Conservation (phyloP, 2,329 filamentous ascomycete genomes). For the Lasiodiplodia sp. region DNA sequence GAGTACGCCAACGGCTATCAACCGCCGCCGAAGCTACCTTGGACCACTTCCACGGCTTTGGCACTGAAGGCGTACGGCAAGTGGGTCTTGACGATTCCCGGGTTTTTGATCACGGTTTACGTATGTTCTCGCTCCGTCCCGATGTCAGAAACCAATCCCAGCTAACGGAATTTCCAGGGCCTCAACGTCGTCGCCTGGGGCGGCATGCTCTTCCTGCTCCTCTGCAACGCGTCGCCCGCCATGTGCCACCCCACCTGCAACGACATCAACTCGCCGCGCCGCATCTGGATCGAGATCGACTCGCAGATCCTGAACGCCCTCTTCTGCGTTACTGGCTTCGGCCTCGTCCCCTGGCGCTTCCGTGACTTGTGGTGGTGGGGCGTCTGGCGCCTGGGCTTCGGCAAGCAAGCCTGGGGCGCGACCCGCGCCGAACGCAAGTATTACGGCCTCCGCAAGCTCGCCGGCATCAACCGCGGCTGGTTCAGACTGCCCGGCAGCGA, state of each 20-base stretch:
- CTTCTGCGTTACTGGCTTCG: slow-evolving; percentile 88
- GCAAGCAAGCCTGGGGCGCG: slow-evolving; percentile 37
- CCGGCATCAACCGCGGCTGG: slow-evolving; percentile 78
- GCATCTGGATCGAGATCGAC: slow-evolving; percentile 85
- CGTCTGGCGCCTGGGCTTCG: slow-evolving; percentile 64
- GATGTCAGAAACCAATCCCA: too few relatives aligned
- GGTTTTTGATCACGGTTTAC: slow-evolving; percentile 80
- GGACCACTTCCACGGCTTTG: slow-evolving; percentile 65
- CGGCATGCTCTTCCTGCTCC: slow-evolving; percentile 85
- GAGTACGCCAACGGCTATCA: slow-evolving; percentile 50
- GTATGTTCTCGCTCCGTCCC: background rate
- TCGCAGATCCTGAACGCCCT: slow-evolving; percentile 83
- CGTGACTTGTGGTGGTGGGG: slow-evolving; percentile 78
- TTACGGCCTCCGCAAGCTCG: slow-evolving; percentile 70
- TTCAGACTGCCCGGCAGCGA: slow-evolving; percentile 75
- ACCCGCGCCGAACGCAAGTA: slow-evolving; percentile 48
- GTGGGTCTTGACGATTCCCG: slow-evolving; percentile 76
- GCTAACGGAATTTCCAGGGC: slow-evolving; percentile 45
- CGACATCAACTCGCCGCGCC: slow-evolving; percentile 76
- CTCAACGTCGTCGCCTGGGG: slow-evolving; percentile 89
- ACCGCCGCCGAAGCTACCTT: slow-evolving; percentile 56
- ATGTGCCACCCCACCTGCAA: slow-evolving; percentile 78
- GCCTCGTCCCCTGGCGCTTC: slow-evolving; percentile 83
- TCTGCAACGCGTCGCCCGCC: slow-evolving; percentile 75
- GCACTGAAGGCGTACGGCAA: slow-evolving; percentile 70